Base-by-base conservation (phyloP, 192 early-diverging fungal genomes). In the Coemansia furcata region DNA sequence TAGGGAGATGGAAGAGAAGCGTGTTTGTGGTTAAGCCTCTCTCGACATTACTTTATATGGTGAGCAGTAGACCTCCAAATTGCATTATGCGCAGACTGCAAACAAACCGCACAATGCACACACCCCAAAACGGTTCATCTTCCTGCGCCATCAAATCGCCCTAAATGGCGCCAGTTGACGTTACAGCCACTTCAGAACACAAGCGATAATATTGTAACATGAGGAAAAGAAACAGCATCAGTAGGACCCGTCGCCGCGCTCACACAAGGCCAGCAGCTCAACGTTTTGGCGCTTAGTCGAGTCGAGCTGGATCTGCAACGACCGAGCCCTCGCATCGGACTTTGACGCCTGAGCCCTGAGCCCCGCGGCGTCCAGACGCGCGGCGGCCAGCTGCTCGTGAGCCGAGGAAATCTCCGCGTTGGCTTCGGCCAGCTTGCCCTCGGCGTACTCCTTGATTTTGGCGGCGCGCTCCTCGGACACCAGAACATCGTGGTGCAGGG, bases 201-300 rank as follows among this genome's bases (percentile, higher is more conserved):
- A 57, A 57, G 54, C 32, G 32, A 54, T 19, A 15, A 11, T 57
- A 32, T 29, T 60, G 43, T 5, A 19, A n/a, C 19, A 68, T 33
- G 11, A 61, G 47, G 14, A 19, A 38, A 21, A 40, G 19, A 30
- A 54, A 39, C 46, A 62, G 15, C 15, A 35, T 39, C 36, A 60
- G 21, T 26, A 36, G 4, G 58, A 39, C 8, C 58, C 58, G 8
- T 58, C 29, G 19, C 30, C 21, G 42, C 60, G 11, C 46, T 80
- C 70, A 47, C 69, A 75, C 54, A 76, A 37, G 0, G 64, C 71
- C 57, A 83, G 43, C 37, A 83, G 76, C 61, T 83, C 71, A 49
- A 74, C 65, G 50, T 78, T 83, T 59, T 77, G 80, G 23, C 71
- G 67, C 58, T 74, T 78, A 5, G 72, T 65, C 42, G 71, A 73